phyloP scores from a whole-genome alignment of 441 rosid species.

The Syzygium malaccense region DNA sequence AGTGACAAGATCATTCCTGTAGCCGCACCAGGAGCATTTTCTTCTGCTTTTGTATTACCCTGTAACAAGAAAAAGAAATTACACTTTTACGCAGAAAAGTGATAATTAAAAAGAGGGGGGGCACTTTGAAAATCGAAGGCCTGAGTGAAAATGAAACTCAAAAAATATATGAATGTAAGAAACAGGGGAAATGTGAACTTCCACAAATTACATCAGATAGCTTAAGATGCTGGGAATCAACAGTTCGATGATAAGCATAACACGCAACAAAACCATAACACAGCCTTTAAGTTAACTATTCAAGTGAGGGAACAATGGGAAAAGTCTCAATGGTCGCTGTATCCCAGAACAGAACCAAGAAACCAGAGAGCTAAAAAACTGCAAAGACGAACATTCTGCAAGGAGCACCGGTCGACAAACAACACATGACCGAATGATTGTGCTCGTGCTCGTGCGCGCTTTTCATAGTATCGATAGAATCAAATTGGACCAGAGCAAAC shows the following conservation, averaged over 20 bases:
- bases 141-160: background rate
- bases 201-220: background rate
- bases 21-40: slow-evolving; percentile 75
- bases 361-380: background rate
- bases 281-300: background rate
- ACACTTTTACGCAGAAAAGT: background rate
- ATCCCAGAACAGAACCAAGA: background rate
- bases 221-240: background rate
- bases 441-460: background rate
- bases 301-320: background rate
- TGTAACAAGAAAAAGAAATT: slow-evolving; percentile 12
- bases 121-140: background rate
- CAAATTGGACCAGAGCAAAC: background rate
- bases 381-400: background rate
- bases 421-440: background rate
- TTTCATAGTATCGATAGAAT: background rate
- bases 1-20: slow-evolving; percentile 87
- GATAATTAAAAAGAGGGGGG: background rate
- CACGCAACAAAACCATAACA: background rate
- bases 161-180: background rate
- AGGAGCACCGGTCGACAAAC: background rate
- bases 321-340: background rate
- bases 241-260: background rate
- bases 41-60: slow-evolving; percentile 66
- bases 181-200: background rate